Base-by-base conservation (phyloP, 2,329 filamentous ascomycete species). In the Colletotrichum sp. region DNA sequence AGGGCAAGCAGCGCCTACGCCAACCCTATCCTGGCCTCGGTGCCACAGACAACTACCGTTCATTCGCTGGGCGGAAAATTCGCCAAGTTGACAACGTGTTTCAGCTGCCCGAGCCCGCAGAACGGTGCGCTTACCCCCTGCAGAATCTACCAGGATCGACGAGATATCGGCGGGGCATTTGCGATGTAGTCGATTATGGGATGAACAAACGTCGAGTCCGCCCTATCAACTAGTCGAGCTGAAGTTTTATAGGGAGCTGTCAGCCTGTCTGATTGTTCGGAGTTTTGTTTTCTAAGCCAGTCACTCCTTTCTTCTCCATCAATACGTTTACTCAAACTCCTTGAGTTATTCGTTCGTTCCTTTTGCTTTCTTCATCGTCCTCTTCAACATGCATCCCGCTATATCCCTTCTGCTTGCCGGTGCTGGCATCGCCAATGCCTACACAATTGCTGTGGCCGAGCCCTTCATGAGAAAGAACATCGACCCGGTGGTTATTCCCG, bases 381-480 rank as follows among this genome's bases (percentile, higher is more conserved):
- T 34, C 49, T 49, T 62, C 55, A 30, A 44, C 6, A 77, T 77
- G 75, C 61, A 62, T 72, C 27, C 71, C 27, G 25, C 61, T 64
- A n/a, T 59, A 36, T 55, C 69, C n/a, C 66, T 70, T 30, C 25
- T 77, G 34, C 68, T 77, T 52, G 76, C 69, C 44, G 67, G 77
- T 64, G 67, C 64, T 77, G 64, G 72, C 69, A 69, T 72, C 72
- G 76, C 76, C 57, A 68, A 76, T 16, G 80, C 80, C 11, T 81
- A 81, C 76, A 81, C 80, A n/a, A 76, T 79, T 39, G 76, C 77
- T 55, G 71, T 71, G 30, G 74, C 78, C 29, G 69, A 69, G 15
- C 80, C 78, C 34, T 81, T 83, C 22, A 82, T 84, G 79, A 75
- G 79, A 74, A 84, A 84, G 77, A 84, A 83, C 69, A 81, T 84